phyloP scores from a whole-genome alignment of 2,329 filamentous ascomycete genomes.

The Cladosporium sp. region DNA sequence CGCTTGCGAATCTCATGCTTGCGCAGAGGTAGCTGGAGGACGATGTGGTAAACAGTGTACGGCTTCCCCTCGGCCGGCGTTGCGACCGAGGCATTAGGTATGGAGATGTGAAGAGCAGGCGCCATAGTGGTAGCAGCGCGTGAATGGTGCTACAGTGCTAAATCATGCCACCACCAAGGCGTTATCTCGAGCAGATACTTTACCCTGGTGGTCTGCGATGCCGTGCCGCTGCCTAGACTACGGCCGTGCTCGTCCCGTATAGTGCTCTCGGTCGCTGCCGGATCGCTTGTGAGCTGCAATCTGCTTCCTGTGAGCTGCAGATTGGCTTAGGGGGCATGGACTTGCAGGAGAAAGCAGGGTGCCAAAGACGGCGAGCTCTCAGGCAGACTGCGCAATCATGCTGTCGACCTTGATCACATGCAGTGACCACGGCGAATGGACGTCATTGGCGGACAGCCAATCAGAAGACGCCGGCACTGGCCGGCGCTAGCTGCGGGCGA shows the following conservation, averaged over 20 bases:
- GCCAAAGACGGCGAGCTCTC: too few species aligned
- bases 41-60: conserved; percentile 73
- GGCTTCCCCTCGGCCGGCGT: conserved; percentile 51
- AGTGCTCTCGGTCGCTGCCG: too few species aligned
- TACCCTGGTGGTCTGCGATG: neutral
- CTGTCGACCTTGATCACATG: too few species aligned
- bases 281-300: too few species aligned
- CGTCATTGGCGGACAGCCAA: too few species aligned
- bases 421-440: too few species aligned
- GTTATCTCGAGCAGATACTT: neutral
- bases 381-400: too few species aligned
- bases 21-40: conserved; percentile 67
- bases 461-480: too few species aligned
- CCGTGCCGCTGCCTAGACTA: neutral
- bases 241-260: conserved; percentile 2
- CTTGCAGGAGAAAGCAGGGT: too few species aligned
- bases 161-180: neutral
- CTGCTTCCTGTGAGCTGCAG: too few species aligned
- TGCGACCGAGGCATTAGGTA: conserved; percentile 45
- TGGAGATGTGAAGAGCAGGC: conserved; percentile 40
- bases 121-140: conserved; percentile 30
- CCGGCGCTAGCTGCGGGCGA: too few species aligned
- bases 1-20: conserved; percentile 72
- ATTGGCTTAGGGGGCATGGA: too few species aligned
- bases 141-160: neutral